Base-by-base conservation (phyloP, 139 green algal species). In the Chlorella sp. region DNA sequence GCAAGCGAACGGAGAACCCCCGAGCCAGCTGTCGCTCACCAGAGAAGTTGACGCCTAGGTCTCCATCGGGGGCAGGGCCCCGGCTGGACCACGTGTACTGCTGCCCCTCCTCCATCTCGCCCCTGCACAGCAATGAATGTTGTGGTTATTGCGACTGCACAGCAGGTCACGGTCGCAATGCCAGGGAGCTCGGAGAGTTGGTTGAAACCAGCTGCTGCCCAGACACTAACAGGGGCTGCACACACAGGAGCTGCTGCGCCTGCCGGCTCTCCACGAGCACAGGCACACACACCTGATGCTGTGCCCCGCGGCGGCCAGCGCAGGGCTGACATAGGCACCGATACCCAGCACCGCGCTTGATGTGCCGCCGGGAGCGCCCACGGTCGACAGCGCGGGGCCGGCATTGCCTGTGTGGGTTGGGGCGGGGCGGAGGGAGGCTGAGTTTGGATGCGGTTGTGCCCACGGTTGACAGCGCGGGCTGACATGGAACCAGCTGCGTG, bases 281-380 rank as follows among this genome's bases (percentile, higher is more conserved):
- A n/a, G n/a, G n/a, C n/a, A n/a, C 51, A 24, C 51, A 11, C 51
- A 60, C 51, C 51, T 60, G 51, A 60, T 60, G 20, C 87, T 93
- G 90, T 99, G 96, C 14, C 90, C 95, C 7, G 92, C 91, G 1
- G 91, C 86, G 0, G 96, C 96, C 75, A 98, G 90, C n/a, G 84
- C 81, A 0, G 96, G 94, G 34, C 86, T 92, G 54, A 98, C 93
- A 77, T 95, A 98, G 0, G 96, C 95, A 14, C 95, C 96, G 46
- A 99, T 93, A 41, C 85, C 87, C 26, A 97, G 90, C 56, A 98
- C 91, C 41, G 91, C 83, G 73, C 84, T 89, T 68, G 76, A 90
- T 48, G 94, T 98, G 85, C 95, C 95, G 30, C 93, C 93, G 4
- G 96, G 96, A 1, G 96, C 94, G 3, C 96, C 95, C 36, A 98